A percentile compares a stretch with the other conserved stretches of the same genome.
Conservation (phyloP, 495 filamentous ascomycete species). For the Stereocaulon alpinum region DNA sequence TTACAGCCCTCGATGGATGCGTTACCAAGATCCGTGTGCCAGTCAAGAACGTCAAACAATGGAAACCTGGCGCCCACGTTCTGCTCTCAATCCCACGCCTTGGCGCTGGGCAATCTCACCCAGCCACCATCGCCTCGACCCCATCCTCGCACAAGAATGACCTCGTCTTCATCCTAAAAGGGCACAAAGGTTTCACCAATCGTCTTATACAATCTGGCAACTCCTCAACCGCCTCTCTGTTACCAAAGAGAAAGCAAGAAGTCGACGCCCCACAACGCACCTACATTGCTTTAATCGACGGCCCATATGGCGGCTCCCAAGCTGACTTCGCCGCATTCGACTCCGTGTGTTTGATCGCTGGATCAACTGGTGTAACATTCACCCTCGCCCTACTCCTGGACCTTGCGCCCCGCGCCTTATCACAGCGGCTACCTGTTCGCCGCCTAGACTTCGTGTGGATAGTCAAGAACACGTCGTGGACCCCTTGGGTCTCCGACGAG, state of each 20-base stretch:
- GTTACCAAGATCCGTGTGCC: conserved; percentile 61
- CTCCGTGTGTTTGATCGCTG: conserved; percentile 52
- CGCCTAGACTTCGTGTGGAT: conserved; percentile 63
- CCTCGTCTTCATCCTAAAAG: conserved; percentile 5
- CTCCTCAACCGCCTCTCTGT: neutral
- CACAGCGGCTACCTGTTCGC: conserved; percentile 41
- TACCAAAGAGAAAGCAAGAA: neutral
- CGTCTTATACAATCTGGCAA: neutral
- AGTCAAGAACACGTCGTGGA: conserved; percentile 50
- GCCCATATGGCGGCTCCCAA: conserved; percentile 45
- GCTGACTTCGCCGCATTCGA: conserved; percentile 34
- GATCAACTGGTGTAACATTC: conserved; percentile 47
- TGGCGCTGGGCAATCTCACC: conserved; percentile 61
- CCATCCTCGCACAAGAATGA: conserved; percentile 26
- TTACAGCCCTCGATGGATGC: conserved; percentile 50
- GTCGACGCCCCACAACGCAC: conserved; percentile 21
- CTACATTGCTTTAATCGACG: conserved; percentile 33
- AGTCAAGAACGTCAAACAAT: conserved; percentile 51
- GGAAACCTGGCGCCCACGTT: conserved; percentile 68
- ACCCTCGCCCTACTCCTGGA: conserved; percentile 44
- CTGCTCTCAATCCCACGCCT: conserved; percentile 64
- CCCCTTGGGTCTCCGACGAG: conserved; percentile 52
- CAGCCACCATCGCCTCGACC: conserved; percentile 66
- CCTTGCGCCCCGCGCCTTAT: conserved; percentile 28
- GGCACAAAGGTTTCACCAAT: conserved; percentile 10